Evolutionary conservation across 305 asterid genomes (phyloP), one percentile per base, ranked within the genome.

Genomic region (Ruellia speciosa): DNA sequence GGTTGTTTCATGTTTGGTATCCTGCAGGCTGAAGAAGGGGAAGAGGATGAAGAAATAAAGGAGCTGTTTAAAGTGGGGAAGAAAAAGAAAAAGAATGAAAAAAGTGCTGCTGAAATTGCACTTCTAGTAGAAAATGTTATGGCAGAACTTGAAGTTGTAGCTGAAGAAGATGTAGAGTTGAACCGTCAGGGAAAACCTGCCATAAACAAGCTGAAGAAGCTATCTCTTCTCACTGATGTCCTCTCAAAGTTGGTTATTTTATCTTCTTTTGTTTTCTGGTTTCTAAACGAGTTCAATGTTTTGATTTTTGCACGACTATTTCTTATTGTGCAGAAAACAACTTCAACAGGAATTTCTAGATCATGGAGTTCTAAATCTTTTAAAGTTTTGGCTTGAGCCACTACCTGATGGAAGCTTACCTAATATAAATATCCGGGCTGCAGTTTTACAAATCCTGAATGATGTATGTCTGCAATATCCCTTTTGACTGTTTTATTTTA

Each of bases 321-420:
- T 11, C 57, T 58, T 68, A 47, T 66, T 63, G 41, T 79, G 59
- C 79, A 92, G 99, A 77, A 92, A 92, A 68, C 99, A 92, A 68
- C 90, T 92, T 67, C 98, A 92, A 75, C 94, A 76, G 63, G 98
- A 92, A 63, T 92, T 92, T 78, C 79, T 92, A 19, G 98, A 92
- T 59, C 98, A 88, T 70, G 98, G 96, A 67, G 95, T 90, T 52
- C 69, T 90, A 63, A 81, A 83, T 48, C 86, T 90, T 53, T 52
- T 90, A 71, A 90, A 77, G 80, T 83, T 75, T 70, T 90, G 98
- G 98, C 98, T 90, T 39, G 98, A 90, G 70, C 98, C 98, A 51
- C 81, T 90, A 53, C 98, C 98, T 15, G 98, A 90, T 73, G 98
- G 96, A 70, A 87, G 98, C 79, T 77, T 90, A 54, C 98, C 98